Percentiles rank a stretch among this genome's conserved stretches.
Conservation (phyloP, 257 asterid species). For the Nicotiana tabacum region DNA sequence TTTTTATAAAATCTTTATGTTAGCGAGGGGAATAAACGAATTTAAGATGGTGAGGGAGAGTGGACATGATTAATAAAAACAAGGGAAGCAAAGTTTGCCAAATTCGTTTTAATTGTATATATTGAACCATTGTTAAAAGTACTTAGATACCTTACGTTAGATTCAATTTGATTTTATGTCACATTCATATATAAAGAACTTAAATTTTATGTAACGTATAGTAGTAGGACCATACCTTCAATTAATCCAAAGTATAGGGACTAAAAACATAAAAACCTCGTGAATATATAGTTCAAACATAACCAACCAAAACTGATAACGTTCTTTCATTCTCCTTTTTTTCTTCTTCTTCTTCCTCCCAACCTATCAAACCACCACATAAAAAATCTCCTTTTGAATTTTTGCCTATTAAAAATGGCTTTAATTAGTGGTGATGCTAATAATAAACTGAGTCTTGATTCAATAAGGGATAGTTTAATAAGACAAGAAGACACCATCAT, state of each 20-base stretch:
- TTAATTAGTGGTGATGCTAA: neutral
- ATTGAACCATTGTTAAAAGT: no score
- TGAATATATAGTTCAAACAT: neutral
- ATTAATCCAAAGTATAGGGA: neutral
- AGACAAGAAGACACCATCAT: slow-evolving; percentile 78
- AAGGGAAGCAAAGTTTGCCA: no score
- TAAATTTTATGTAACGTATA: neutral
- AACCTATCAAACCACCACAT: neutral
- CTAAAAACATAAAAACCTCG: neutral
- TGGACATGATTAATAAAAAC: neutral
- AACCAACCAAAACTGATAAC: neutral
- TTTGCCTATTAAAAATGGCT: neutral
- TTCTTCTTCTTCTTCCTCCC: neutral
- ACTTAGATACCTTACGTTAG: no score
- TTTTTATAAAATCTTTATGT: no score
- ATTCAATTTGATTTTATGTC: no score
- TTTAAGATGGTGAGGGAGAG: neutral
- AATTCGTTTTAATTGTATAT: no score
- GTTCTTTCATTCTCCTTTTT: neutral
- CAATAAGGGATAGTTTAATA: slow-evolving; percentile 57
- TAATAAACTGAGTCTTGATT: slow-evolving; percentile 48
- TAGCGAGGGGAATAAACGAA: neutral
- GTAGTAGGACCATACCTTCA: neutral
- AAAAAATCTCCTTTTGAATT: neutral
- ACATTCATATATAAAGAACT: no score